Conservation (phyloP, 257 asterid species). For the Cinchona pubescens region DNA sequence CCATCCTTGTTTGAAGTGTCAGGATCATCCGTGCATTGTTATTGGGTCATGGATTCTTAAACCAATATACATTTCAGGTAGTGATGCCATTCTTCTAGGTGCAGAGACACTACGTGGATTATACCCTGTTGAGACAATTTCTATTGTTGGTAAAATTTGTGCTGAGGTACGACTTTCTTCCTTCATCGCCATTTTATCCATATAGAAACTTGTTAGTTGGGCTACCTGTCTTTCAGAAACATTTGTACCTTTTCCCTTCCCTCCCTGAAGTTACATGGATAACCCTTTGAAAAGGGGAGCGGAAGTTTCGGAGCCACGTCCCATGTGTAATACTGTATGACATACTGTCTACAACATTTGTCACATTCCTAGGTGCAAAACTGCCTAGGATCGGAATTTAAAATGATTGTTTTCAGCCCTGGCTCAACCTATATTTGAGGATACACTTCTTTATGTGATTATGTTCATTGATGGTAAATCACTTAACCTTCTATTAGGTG, state of each 20-base stretch:
- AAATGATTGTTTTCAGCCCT: not conserved
- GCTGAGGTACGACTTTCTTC: slow-evolving; percentile 50
- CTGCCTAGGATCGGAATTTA: not conserved
- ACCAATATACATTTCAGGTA: slow-evolving; percentile 40
- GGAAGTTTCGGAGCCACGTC: slow-evolving; percentile 3
- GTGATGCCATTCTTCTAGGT: slow-evolving; percentile 91
- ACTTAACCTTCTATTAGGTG: not conserved
- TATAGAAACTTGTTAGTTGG: not conserved
- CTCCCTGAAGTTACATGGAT: too few relatives aligned
- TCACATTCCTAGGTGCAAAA: not conserved
- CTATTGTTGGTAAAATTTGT: slow-evolving; percentile 81
- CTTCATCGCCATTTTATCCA: not conserved
- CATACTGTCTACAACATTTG: not conserved
- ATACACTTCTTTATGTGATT: not conserved
- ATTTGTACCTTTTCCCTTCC: not conserved
- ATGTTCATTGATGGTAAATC: not conserved
- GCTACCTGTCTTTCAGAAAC: not conserved
- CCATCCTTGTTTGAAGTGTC: not conserved
- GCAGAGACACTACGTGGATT: slow-evolving; percentile 92
- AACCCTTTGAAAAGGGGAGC: too few relatives aligned
- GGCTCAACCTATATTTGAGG: not conserved
- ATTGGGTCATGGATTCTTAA: not conserved
- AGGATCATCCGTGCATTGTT: not conserved
- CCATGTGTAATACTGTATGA: not conserved
- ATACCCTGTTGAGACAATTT: slow-evolving; percentile 81